Evolutionary conservation across 1,284 basidiomycete species (phyloP), one percentile per base, ranked within the genome.

Genomic region (Cystobasidium sp.): DNA sequence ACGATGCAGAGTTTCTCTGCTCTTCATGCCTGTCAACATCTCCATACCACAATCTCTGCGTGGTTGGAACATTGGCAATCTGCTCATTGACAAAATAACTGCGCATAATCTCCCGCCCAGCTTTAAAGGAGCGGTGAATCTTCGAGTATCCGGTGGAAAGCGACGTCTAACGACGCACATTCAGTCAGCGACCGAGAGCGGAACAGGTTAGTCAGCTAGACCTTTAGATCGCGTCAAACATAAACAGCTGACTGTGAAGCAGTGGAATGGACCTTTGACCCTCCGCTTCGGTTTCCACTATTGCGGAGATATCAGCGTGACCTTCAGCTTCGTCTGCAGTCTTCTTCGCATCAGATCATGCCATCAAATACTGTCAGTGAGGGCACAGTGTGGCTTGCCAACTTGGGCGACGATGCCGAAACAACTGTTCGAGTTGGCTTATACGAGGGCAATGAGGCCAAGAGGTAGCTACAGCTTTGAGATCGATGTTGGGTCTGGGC

Each of bases 11-110:
- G 16, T 75, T 14, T 78, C 77, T 7, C 9, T 78, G 3, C 64
- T 78, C 1, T 77, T 72, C 75, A 78, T 77, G 52, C 77, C 77
- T 2, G 68, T 78, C 20, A 68, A 51, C 20, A 5, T 74, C 2
- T 43, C 37, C 46, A 52, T 76, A 2, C 64, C 49, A 6, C 70
- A 24, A 6, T 62, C 70, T 1, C 39, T 73, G 7, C 49, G 52
- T 20, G 70, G 70, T 6, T 73, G 70, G 70, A 59, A 59, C 37
- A 44, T 73, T 22, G 70, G 70, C 6, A 73, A 41, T 10, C 52
- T 73, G 3, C 39, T 73, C 5, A 10, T 73, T 0, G 70, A 73
- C 20, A 53, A 47, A 20, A 73, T 73, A 14, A 31, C 7, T 6
- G 70, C 14, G 6, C 63, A 22, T 16, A 49, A 59, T 41, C 39